Base-by-base conservation (phyloP, 1,284 basidiomycete genomes). In the Leccinum pachyderme region DNA sequence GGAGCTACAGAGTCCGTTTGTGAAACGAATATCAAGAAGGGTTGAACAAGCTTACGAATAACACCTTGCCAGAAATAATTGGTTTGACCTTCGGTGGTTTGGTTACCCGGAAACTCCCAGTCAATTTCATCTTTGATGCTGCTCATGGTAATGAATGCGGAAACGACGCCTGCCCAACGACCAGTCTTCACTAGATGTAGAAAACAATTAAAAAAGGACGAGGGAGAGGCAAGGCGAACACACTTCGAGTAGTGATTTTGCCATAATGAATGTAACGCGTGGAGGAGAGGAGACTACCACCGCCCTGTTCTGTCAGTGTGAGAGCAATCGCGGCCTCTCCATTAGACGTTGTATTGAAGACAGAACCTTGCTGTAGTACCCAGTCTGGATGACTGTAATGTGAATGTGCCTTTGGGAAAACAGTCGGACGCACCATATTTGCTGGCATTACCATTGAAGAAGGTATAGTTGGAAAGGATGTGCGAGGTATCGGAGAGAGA, bases 41-140 rank as follows among this genome's bases (percentile, higher is more conserved):
- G 4, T 24, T 27, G 24, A 25, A 18, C 28, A 50, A 24, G 77
- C 88, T 67, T 67, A 89, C 87, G 86, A 61, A 91, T 82, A 49
- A 77, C 56, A 39, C 88, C 89, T 67, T 91, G 82, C 86, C 86
- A 89, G 73, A 87, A 93, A 65, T 76, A 87, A 69, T 93, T 93
- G 48, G 82, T 84, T 73, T 93, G 91, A 4, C 77, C 90, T 58
- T 83, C 65, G 4, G 79, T 81, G 4, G 81, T 84, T n/a, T 69
- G 64, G 47, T 72, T 72, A 24, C 87, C 86, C 50, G 86, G 86
- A 62, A 84, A 91, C 68, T 93, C 91, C 87, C 87, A 93, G 63
- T 93, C 91, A 49, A 94, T 91, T 71, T 93, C 91, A 67, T 93
- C 89, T 68, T 89, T 90, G 65, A 91, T 81, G 61, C 87, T 82